These are phyloP conservation scores for Cordyceps farinosa DNA, from an alignment of 2,329 filamentous ascomycete genomes.

Conservation along the genomic window DNA sequence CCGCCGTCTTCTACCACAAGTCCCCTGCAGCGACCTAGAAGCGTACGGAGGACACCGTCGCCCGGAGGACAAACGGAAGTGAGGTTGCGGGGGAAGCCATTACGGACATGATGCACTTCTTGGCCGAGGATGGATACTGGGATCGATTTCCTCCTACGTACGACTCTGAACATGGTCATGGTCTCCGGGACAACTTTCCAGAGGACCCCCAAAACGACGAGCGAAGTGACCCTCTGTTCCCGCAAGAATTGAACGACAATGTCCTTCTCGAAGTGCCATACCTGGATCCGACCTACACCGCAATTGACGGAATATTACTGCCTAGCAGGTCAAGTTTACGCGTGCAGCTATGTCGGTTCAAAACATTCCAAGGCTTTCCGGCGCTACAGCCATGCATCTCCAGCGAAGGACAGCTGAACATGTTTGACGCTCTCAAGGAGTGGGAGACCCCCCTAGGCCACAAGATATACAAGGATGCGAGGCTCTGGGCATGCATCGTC, in stretches of 20 bases:
- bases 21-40: constrained; percentile 23
- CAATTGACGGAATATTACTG: neutral
- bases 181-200: neutral
- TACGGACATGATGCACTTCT: neutral
- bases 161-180: neutral
- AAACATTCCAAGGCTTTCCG: constrained; percentile 25
- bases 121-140: neutral
- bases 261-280: constrained; percentile 22
- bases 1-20: constrained; percentile 28
- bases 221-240: neutral
- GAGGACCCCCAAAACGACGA: neutral
- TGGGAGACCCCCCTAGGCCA: constrained; percentile 24
- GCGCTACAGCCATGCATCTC: constrained; percentile 32
- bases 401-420: constrained; percentile 20
- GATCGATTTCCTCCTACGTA: neutral
- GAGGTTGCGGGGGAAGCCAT: neutral
- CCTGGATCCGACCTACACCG: constrained; percentile 26
- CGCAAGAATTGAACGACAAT: neutral
- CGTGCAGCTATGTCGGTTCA: constrained; percentile 25
- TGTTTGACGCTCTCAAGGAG: constrained; percentile 25
- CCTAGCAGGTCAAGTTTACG: neutral
- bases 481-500: constrained; percentile 31
- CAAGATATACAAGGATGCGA: constrained; percentile 27
- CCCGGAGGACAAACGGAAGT: constrained; percentile 8
- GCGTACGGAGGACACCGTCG: constrained; percentile 20